Conservation (phyloP, 495 filamentous ascomycete species). For the Penicillium subrubescens region DNA sequence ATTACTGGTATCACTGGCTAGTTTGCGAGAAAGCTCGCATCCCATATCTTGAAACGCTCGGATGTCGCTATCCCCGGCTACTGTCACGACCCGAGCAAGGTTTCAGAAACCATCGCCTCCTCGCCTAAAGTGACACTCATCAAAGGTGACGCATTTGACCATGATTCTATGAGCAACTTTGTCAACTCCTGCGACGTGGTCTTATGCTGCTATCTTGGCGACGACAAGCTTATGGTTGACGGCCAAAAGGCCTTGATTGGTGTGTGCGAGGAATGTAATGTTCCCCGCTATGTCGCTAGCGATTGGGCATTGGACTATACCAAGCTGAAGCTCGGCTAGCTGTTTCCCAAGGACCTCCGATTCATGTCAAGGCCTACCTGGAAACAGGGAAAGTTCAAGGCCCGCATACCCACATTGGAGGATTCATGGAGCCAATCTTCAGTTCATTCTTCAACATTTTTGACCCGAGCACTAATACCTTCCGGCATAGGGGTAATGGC, state of each 20-base stretch:
- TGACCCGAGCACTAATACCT: not conserved
- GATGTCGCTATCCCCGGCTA: conserved; percentile 8
- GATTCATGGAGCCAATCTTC: conserved; percentile 9
- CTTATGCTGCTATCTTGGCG: conserved; percentile 48
- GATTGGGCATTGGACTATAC: conserved; percentile 48
- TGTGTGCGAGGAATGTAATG: conserved; percentile 39
- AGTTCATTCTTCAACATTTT: conserved; percentile 12
- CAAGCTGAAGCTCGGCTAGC: conserved; percentile 38
- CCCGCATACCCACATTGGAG: conserved; percentile 7
- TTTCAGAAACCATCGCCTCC: conserved; percentile 2
- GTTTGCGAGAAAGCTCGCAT: conserved; percentile 15
- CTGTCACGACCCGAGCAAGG: conserved; percentile 12
- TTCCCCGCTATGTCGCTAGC: conserved; percentile 46
- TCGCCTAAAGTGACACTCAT: conserved; percentile 9
- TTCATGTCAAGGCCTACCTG: conserved; percentile 41
- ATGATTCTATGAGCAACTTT: conserved; percentile 12
- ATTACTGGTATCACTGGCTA: conserved; percentile 24
- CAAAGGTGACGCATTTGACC: conserved; percentile 14
- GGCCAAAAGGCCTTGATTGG: conserved; percentile 49
- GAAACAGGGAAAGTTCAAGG: conserved; percentile 33
- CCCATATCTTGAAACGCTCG: conserved; percentile 1
- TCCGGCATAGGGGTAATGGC: conserved; percentile 1
- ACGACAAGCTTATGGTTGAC: conserved; percentile 43
- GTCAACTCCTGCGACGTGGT: conserved; percentile 10
- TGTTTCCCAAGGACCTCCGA: conserved; percentile 49